phyloP scores from a whole-genome alignment of 768 basidiomycete genomes.

The Naganishia kalamii region DNA sequence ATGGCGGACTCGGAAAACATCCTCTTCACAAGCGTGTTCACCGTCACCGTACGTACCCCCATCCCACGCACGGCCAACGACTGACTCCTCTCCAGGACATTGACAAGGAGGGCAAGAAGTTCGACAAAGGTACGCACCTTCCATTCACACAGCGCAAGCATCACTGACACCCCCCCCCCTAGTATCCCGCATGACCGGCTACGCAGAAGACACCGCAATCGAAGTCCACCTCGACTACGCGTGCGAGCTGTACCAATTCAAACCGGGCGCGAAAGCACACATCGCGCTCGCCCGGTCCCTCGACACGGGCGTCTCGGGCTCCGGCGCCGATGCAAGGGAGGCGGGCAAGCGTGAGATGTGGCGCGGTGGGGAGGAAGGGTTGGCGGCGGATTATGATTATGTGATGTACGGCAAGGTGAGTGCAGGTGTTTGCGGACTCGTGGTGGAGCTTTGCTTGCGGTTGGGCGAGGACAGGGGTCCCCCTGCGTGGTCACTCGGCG shows the following conservation, averaged over 20 bases:
- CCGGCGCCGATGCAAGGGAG: conserved; percentile 26
- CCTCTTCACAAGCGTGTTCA: neutral
- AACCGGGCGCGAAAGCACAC: conserved; percentile 64
- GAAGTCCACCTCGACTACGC: conserved; percentile 90
- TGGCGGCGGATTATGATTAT: conserved; percentile 96
- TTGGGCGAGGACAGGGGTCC: neutral
- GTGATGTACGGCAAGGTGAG: conserved; percentile 97
- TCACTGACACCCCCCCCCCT: conserved; percentile 15
- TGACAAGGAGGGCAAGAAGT: conserved; percentile 79
- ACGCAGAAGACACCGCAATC: conserved; percentile 88
- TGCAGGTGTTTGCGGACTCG: neutral
- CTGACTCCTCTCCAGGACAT: conserved; percentile 29
- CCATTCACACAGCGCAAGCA: neutral
- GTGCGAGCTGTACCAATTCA: conserved; percentile 75
- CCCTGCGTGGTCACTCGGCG: too few species aligned
- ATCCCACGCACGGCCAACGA: neutral
- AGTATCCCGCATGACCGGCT: conserved; percentile 88
- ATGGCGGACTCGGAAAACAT: conserved; percentile 8
- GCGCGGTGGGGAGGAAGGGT: conserved; percentile 68
- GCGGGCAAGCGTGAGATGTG: conserved; percentile 46
- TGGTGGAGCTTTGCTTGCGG: neutral
- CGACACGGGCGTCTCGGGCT: conserved; percentile 23
- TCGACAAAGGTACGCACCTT: conserved; percentile 53
- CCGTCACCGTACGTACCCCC: neutral
- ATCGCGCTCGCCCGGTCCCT: conserved; percentile 63